Evolutionary conservation across 2,329 filamentous ascomycete genomes (phyloP), one percentile per base, ranked within the genome.

Genomic region (Fusarium annulatum): DNA sequence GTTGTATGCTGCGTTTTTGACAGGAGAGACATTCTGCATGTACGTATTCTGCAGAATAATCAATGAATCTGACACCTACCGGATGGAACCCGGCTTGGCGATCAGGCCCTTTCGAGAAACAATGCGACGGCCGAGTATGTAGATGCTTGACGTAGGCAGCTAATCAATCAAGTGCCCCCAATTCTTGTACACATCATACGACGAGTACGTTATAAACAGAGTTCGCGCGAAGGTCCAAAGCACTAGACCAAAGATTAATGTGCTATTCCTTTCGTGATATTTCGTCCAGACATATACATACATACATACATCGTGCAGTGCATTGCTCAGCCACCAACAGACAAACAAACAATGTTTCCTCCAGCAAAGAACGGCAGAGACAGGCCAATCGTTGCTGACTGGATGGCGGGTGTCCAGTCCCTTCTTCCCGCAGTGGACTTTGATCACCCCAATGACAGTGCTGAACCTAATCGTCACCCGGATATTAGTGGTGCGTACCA

Each of bases 341-440:
- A 15, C 28, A 48, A 16, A n/a, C 28, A 49, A 33, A 21, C n/a
- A n/a, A 59, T 59, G 56, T 51, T 49, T 23, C 19, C 56, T 36
- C 56, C 56, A 59, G 6, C 42, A 28, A 49, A 38, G 7, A 23
- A 34, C 5, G 23, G 16, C 23, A 30, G 19, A n/a, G 23, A 30
- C 33, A 59, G 23, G 23, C 56, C 56, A 38, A 21, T 59, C 18
- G 23, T 59, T 38, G 33, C 42, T 14, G 56, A 59, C 56, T 59
- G 56, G 56, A 59, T 59, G 56, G n/a, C 42, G 23, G 56, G 56
- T 59, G 42, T 59, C 33, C 56, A 59, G 56, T 59, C 56, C n/a
- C 33, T 59, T 33, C 56, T 59, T 18, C 56, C 56, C 19, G 42
- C 56, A 1, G 33, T 59, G 23, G 56, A 59, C 26, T 59, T 59